Conservation (phyloP, 805 yeast species). For the Schwanniomyces yamadae region DNA sequence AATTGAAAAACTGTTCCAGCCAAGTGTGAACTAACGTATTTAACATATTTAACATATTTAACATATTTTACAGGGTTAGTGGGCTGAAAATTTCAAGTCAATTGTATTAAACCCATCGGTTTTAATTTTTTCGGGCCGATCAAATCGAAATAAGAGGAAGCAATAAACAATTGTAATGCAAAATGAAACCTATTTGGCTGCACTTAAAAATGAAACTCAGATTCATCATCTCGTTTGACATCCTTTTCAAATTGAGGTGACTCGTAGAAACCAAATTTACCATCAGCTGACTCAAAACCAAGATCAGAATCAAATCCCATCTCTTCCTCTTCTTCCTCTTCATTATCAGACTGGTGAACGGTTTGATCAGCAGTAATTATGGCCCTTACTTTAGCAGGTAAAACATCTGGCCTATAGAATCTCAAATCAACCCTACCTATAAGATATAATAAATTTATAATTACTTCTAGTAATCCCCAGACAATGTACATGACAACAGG, state of each 20-base stretch:
- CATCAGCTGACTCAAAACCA: slow-evolving; percentile 7
- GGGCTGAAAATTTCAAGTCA: no score
- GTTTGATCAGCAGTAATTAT: slow-evolving; percentile 45
- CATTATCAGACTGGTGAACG: slow-evolving; percentile 26
- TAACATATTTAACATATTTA: no score
- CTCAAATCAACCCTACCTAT: slow-evolving; percentile 70
- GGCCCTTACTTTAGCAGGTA: slow-evolving; percentile 38
- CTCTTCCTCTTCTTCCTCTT: slow-evolving; percentile 12
- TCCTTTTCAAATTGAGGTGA: slow-evolving; percentile 9
- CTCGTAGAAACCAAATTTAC: slow-evolving; percentile 1
- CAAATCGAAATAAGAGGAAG: no score
- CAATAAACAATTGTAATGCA: neutral
- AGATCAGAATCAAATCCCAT: slow-evolving; percentile 11
- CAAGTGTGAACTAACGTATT: no score
- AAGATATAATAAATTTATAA: slow-evolving; percentile 56
- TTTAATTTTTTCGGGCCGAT: no score
- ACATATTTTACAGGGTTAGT: no score
- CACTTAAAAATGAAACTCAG: slow-evolving; percentile 15
- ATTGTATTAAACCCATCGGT: no score
- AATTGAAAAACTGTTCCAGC: no score
- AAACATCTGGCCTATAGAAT: slow-evolving; percentile 73
- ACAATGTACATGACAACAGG: slow-evolving; percentile 63
- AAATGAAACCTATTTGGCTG: neutral
- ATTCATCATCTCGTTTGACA: slow-evolving; percentile 11
- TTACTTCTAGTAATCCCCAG: slow-evolving; percentile 66